These are phyloP conservation scores for Nitzschia sp. DNA, from an alignment of 108 stramenopile genomes.

Conservation along the genomic window DNA sequence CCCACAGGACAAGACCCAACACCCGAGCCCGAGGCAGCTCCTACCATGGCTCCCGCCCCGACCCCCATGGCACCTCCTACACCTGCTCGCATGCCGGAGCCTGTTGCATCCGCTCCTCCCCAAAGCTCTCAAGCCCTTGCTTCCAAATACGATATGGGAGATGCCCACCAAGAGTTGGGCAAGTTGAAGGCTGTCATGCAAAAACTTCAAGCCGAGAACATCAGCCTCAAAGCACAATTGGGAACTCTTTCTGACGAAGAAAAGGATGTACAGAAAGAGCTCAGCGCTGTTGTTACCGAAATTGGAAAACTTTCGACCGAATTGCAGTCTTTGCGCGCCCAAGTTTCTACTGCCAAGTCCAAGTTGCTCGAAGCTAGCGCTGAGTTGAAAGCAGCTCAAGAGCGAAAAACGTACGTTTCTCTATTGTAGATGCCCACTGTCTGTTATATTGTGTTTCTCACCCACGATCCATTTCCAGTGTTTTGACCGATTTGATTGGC, in stretches of 20 bases:
- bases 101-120: slow-evolving; percentile 8
- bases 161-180: slow-evolving; percentile 51
- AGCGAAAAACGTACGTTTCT: slow-evolving; percentile 64
- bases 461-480: slow-evolving; percentile 10
- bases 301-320: slow-evolving; percentile 58
- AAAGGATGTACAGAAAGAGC: slow-evolving; percentile 63
- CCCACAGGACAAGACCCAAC: background rate
- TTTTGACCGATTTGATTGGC: slow-evolving; percentile 57
- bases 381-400: slow-evolving; percentile 69
- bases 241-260: slow-evolving; percentile 76
- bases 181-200: slow-evolving; percentile 64
- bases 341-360: slow-evolving; percentile 65
- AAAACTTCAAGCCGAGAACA: slow-evolving; percentile 80
- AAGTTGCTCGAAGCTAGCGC: slow-evolving; percentile 67
- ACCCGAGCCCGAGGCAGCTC: background rate
- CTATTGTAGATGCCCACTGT: background rate
- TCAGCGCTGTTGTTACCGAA: slow-evolving; percentile 52
- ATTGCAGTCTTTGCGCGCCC: slow-evolving; percentile 54
- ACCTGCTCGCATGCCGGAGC: slow-evolving; percentile 10
- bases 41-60: slow-evolving; percentile 12
- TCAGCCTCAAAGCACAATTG: slow-evolving; percentile 76
- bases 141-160: slow-evolving; percentile 37
- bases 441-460: background rate
- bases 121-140: slow-evolving; percentile 24
- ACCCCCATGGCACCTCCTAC: slow-evolving; percentile 10